Base-by-base conservation (phyloP, 2,329 filamentous ascomycete genomes). In the Colletotrichum sp. region DNA sequence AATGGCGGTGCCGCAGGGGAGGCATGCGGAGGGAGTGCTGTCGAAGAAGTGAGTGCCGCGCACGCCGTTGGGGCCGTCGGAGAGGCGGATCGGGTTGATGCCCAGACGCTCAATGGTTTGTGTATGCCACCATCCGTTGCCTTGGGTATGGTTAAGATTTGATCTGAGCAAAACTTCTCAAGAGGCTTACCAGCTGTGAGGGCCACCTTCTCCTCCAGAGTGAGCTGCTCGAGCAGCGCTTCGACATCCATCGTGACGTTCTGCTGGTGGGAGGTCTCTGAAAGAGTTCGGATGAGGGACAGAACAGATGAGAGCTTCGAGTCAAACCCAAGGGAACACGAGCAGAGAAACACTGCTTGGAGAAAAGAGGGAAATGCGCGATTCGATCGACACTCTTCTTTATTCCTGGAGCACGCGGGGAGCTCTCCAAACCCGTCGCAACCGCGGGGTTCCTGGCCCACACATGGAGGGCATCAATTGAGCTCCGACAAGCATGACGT, bases 41-140 rank as follows among this genome's bases (percentile, higher is more conserved):
- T 92, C 91, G 84, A 94, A 94, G 87, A 93, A 94, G 79, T 90
- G 91, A 57, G 90, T 91, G 68, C 93, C 93, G 78, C 93, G 88
- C 44, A 93, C 90, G 22, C 78, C 79, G 66, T 79, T 79, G 71
- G 78, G 78, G 48, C 79, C 79, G 36, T 80, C 79, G 13, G 78
- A 79, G 19, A 75, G 68, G 34, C 78, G 74, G 28, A 77, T 74
- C 6, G 72, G 67, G 25, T 70, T 66, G 67, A 77, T 74, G 57
- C 63, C 67, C 55, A 74, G 28, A 9, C 74, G 63, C 28, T 75
- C 68, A 52, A 79, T 70, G 36, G 77, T 76, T 13, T 72, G 71
- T 12, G 78, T 78, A 28, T 80, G 78, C 79, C 79, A 80, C 59
- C 72, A 77, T 28, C 77, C 76, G 27, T 68, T 71, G 30, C 78